phyloP scores from a whole-genome alignment of 2,329 filamentous ascomycete species.

The Didymella exigua region DNA sequence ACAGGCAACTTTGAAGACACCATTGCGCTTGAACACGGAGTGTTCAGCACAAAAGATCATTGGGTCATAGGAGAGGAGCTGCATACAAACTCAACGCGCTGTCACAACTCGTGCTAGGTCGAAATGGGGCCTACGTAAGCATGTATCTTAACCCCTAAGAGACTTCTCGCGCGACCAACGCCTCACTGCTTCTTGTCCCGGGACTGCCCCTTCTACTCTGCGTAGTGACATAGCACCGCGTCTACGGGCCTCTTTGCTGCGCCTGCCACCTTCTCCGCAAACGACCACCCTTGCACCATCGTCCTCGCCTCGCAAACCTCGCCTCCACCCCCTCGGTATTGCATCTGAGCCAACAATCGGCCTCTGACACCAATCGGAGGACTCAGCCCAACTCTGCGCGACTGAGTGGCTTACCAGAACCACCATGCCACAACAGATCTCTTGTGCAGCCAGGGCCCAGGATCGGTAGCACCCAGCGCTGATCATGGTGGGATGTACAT shows the following conservation, averaged over 20 bases:
- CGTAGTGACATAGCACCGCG: neutral
- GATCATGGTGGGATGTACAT: constrained; percentile 34
- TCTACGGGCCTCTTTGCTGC: neutral
- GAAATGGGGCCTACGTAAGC: neutral
- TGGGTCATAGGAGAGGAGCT: constrained; percentile 56
- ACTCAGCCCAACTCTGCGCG: constrained; percentile 20
- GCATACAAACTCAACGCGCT: neutral
- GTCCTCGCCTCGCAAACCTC: neutral
- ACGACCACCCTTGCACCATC: neutral
- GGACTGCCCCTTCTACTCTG: neutral
- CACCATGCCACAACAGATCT: constrained; percentile 25
- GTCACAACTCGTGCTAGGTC: neutral
- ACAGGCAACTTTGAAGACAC: constrained; percentile 26
- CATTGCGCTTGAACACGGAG: neutral
- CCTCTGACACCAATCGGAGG: constrained; percentile 39
- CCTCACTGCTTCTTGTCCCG: neutral
- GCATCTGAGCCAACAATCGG: constrained; percentile 1
- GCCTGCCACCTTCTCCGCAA: neutral
- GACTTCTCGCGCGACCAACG: neutral
- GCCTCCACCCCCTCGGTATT: neutral
- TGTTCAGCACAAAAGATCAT: constrained; percentile 29
- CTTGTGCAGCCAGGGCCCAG: constrained; percentile 22
- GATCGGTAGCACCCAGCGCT: constrained; percentile 25
- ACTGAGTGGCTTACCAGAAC: constrained; percentile 13
- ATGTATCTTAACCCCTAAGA: neutral